Evolutionary conservation across 768 basidiomycete species (phyloP), one percentile per base, ranked within the genome.

Genomic region (Cystoderma amianthinum): DNA sequence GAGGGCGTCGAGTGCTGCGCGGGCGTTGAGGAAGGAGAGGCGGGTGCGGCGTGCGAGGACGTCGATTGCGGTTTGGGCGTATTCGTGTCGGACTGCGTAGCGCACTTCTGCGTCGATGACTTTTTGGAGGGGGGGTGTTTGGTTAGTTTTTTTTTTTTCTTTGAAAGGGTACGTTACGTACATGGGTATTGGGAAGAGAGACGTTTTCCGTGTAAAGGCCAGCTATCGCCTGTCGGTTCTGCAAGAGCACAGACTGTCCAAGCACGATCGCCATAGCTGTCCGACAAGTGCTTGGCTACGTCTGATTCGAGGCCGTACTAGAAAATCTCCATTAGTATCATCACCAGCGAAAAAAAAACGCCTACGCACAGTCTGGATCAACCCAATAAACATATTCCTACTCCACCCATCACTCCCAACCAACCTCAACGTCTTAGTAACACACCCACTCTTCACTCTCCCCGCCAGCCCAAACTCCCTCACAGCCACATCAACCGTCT

Each of bases 321-420:
- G 10, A 19, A 36, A 18, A 21, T 34, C 20, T 21, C 36, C 10
- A 45, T 24, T n/a, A 24, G 5, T 40, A 42, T 16, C 19, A 19
- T 9, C 17, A 20, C 21, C 25, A 5, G 23, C 39, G 22, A 20
- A 41, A 43, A 30, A 13, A 39, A 42, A 25, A 44, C 12, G 9
- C 67, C 80, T 37, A n/a, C n/a, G n/a, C 41, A 90, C 89, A 48
- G 86, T 75, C 62, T 99, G 95, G 52, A 94, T 85, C 44, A 99
- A 71, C 41, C 90, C 85, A 60, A 97, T 95, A 60, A 93, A 97
- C 93, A 98, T 96, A 59, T 91, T 93, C 51, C 83, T 71, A 59
- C 77, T 86, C 95, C 95, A 99, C 7, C 83, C 90, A 45, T 97
- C 89, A 47, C 85, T 91, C 13, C 95, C 95, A 17, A 98, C 76